Evolutionary conservation across 495 filamentous ascomycete species (phyloP).

Genomic region (Talaromyces thailandensis): DNA sequence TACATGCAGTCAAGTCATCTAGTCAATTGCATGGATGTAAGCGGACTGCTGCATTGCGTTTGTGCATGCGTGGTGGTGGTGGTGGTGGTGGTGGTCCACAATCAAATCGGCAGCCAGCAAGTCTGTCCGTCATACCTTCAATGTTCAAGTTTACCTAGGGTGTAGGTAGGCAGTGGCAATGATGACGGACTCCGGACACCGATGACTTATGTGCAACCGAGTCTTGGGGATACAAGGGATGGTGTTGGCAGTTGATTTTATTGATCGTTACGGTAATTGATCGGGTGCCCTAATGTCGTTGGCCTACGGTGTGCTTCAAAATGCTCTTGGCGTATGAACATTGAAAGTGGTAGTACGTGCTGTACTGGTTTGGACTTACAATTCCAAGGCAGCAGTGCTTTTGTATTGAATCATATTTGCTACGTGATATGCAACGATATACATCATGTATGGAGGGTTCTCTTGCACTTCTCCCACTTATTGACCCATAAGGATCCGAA

Average conservation of each 20-base stretch:
- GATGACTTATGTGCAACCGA: neutral
- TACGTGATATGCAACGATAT: neutral
- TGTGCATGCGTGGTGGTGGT: neutral
- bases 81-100: neutral
- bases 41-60: neutral
- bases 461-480: constrained; percentile 61
- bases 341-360: neutral
- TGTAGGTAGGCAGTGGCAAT: neutral
- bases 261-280: neutral
- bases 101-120: neutral
- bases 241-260: neutral
- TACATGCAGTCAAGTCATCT: neutral
- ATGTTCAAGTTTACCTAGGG: neutral
- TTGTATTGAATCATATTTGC: constrained; percentile 7
- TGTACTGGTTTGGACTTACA: neutral
- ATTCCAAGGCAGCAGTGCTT: constrained; percentile 2
- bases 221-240: neutral
- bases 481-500: constrained; percentile 30
- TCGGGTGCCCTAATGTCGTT: neutral
- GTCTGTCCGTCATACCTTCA: neutral
- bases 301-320: neutral
- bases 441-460: constrained; percentile 55
- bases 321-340: neutral
- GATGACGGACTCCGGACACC: neutral
- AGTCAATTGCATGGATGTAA: constrained; percentile 7